Evolutionary conservation across 139 green algal genomes (phyloP), one percentile per base, ranked within the genome.

Genomic region (Coelastrella sp.): DNA sequence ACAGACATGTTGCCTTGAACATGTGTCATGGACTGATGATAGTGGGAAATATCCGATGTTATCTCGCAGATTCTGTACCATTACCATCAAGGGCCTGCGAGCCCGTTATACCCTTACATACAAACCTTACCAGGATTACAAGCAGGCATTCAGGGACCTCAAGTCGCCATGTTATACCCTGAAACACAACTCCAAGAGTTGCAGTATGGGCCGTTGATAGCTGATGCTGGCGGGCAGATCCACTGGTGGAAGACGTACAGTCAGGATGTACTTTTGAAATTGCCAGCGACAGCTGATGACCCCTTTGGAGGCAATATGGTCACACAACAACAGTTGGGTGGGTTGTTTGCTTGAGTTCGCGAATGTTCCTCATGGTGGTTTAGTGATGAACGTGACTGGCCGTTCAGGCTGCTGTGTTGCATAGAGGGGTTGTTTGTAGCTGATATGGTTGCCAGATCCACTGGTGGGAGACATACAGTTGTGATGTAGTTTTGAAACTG

Each of bases 81-180:
- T 58, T 68, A 88, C 19, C 66, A 71, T 17, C 83, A 75, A 8
- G 93, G 91, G 23, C 8, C 81, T 16, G 64, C 19, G 68, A 89
- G 77, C 32, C 88, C 90, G 2, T 88, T 94, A 76, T n/a, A 82
- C 11, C 66, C 85, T 22, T 92, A 94, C 80, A 74, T 95, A 8
- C 20, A 61, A 20, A 56, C 83, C 54, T 82, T 95, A 54, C 93
- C 93, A 10, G 93, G 93, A 23, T n/a, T 92, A 2, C 64, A 73
- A 1, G 75, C 76, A 7, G 92, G 92, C 14, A 87, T 92, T 4
- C 73, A 78, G 16, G 59, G 79, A 71, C 93, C 93, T 10, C 77
- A 88, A 0, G 80, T 94, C 6, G 93, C 89, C 7, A 95, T 95
- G 93, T 83, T 93, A 5, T 80, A 92, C 86, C 23, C 58, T 22